phyloP scores from a whole-genome alignment of 2,329 filamentous ascomycete species.

The Chaetomiaceae sp. region DNA sequence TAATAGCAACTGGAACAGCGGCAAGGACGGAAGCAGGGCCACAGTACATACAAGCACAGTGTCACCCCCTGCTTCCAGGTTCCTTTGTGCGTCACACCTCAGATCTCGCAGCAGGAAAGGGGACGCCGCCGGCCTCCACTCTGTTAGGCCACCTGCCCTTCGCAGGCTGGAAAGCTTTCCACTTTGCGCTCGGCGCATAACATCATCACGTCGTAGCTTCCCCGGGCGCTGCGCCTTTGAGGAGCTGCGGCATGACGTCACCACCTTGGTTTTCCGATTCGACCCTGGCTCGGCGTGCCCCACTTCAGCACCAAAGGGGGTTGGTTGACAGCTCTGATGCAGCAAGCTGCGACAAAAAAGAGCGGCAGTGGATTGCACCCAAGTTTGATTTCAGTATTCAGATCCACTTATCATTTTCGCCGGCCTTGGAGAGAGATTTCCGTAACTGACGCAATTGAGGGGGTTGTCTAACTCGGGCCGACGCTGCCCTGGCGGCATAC shows the following conservation, averaged over 20 bases:
- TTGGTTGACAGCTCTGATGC: neutral
- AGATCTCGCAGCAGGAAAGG: neutral
- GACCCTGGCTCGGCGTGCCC: slow-evolving; percentile 14
- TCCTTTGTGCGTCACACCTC: slow-evolving; percentile 27
- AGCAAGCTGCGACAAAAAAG: neutral
- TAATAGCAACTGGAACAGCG: slow-evolving; percentile 22
- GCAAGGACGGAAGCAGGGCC: slow-evolving; percentile 4
- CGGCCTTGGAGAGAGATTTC: neutral
- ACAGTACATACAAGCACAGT: too few relatives aligned
- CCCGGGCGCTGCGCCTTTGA: slow-evolving; percentile 28
- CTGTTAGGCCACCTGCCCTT: neutral
- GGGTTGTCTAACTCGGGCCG: neutral
- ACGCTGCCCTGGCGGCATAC: neutral
- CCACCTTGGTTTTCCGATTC: slow-evolving; percentile 29
- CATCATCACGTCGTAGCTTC: slow-evolving; percentile 29
- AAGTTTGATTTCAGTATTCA: neutral
- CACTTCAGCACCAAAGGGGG: slow-evolving; percentile 4
- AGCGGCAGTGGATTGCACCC: neutral
- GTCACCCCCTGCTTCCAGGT: neutral
- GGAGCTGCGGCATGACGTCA: slow-evolving; percentile 41
- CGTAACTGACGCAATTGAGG: slow-evolving; percentile 7
- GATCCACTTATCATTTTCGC: neutral
- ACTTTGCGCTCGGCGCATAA: slow-evolving; percentile 5
- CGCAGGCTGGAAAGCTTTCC: neutral
- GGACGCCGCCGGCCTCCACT: slow-evolving; percentile 2